Conservation (phyloP, 495 filamentous ascomycete species). For the Paragyromitra xinjiangensis region DNA sequence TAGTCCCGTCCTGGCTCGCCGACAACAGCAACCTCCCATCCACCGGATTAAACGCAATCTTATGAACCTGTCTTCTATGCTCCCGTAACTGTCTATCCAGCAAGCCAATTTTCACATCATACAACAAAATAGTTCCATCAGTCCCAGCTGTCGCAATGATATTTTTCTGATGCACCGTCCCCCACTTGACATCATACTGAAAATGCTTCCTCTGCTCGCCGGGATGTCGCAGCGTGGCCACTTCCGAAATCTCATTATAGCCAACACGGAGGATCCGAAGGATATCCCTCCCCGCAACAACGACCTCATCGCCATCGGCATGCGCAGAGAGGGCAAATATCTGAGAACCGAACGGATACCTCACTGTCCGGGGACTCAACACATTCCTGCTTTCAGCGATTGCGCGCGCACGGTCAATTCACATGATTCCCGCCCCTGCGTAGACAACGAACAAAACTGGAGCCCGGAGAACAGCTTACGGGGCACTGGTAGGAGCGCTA, state of each 20-base stretch:
- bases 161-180: slow-evolving; percentile 63
- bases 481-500: slow-evolving; percentile 41
- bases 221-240: slow-evolving; percentile 50
- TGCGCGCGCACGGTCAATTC: slow-evolving; percentile 24
- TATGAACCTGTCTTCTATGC: slow-evolving; percentile 90
- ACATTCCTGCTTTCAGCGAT: slow-evolving; percentile 32
- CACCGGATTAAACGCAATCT: slow-evolving; percentile 87
- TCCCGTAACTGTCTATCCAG: slow-evolving; percentile 62
- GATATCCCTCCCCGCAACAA: slow-evolving; percentile 52
- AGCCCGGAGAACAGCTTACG: slow-evolving; percentile 31
- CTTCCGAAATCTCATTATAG: slow-evolving; percentile 44
- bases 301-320: slow-evolving; percentile 51
- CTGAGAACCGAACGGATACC: slow-evolving; percentile 45
- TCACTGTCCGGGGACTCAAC: slow-evolving; percentile 46
- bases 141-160: slow-evolving; percentile 76
- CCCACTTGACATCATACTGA: slow-evolving; percentile 74
- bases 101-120: slow-evolving; percentile 58
- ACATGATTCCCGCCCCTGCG: slow-evolving; percentile 6
- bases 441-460: slow-evolving; percentile 3
- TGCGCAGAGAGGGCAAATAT: slow-evolving; percentile 55
- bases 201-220: slow-evolving; percentile 50
- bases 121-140: slow-evolving; percentile 76
- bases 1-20: slow-evolving; percentile 89
- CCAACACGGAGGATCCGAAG: slow-evolving; percentile 49
- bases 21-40: slow-evolving; percentile 79